Conservation (phyloP, 2,329 filamentous ascomycete species). For the Cercospora citrullina region DNA sequence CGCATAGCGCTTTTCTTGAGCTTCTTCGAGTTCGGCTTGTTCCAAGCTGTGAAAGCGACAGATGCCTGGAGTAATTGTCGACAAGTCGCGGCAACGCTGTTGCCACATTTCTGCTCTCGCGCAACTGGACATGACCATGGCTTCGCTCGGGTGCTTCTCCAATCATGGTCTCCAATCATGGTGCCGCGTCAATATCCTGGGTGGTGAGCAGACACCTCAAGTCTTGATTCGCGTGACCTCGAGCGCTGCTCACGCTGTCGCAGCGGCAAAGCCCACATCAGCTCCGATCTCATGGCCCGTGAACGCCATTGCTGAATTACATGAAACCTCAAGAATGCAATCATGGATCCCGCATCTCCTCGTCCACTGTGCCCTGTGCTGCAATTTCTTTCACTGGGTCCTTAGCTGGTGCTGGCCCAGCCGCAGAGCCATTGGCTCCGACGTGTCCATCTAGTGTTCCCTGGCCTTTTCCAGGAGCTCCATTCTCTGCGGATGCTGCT, state of each 20-base stretch:
- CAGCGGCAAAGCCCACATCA: not conserved
- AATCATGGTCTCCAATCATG: not conserved
- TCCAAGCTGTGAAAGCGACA: not conserved
- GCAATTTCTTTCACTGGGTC: slow-evolving; percentile 7
- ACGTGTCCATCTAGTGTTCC: slow-evolving; percentile 23
- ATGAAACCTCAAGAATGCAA: not conserved
- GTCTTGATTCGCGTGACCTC: not conserved
- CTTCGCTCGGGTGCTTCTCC: not conserved
- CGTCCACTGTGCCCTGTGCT: not conserved
- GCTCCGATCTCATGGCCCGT: not conserved
- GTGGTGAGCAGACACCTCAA: not conserved
- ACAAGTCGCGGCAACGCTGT: not conserved
- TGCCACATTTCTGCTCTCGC: not conserved
- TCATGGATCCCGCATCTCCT: slow-evolving; percentile 11
- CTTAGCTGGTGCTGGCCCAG: not conserved
- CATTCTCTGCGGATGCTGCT: slow-evolving; percentile 3
- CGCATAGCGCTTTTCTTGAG: not conserved
- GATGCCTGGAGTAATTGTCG: not conserved
- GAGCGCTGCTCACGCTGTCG: not conserved
- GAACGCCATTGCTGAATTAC: slow-evolving; percentile 10
- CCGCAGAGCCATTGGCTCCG: slow-evolving; percentile 17
- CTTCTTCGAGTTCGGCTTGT: not conserved
- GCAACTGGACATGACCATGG: not conserved
- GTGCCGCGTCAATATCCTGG: not conserved
- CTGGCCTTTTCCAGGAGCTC: slow-evolving; percentile 14